A percentile compares a stretch with the other conserved stretches of the same genome.
These are phyloP conservation scores for Jaapia argillacea DNA, from an alignment of 768 basidiomycete species.

Conservation along the genomic window DNA sequence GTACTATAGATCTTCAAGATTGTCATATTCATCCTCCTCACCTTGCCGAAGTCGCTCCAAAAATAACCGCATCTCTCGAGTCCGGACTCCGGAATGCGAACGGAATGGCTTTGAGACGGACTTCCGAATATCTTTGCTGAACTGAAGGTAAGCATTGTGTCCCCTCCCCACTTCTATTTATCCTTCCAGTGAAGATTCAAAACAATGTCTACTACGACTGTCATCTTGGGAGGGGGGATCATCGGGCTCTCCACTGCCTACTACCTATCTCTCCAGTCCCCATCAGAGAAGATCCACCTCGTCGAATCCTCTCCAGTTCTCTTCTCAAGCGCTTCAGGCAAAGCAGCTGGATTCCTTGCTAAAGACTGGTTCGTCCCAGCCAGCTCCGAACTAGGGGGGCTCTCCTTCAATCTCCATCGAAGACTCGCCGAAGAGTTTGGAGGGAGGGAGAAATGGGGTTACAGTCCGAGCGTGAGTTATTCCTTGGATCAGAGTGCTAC, in stretches of 20 bases:
- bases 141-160: too few relatives aligned
- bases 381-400: slow-evolving; percentile 19
- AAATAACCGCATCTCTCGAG: too few relatives aligned
- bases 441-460: slow-evolving; percentile 31
- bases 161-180: too few relatives aligned
- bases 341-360: slow-evolving; percentile 32
- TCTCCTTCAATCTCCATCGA: slow-evolving; percentile 28
- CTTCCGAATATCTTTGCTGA: too few relatives aligned
- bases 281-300: slow-evolving; percentile 24
- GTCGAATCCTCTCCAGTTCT: slow-evolving; percentile 29
- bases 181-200: too few relatives aligned
- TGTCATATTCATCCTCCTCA: too few relatives aligned
- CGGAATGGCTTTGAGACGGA: too few relatives aligned
- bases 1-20: too few relatives aligned
- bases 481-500: slow-evolving; percentile 14
- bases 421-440: slow-evolving; percentile 25
- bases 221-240: slow-evolving; percentile 38
- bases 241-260: slow-evolving; percentile 35
- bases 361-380: slow-evolving; percentile 27
- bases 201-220: too few relatives aligned
- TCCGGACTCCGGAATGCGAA: too few relatives aligned
- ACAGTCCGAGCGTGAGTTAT: slow-evolving; percentile 19
- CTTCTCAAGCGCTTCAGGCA: slow-evolving; percentile 24
- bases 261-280: slow-evolving; percentile 21
- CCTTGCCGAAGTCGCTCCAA: too few relatives aligned